Percentiles rank a stretch among this genome's conserved stretches.
Conservation (phyloP, 2,329 filamentous ascomycete genomes). For the Thielaviopsis ethacetica region DNA sequence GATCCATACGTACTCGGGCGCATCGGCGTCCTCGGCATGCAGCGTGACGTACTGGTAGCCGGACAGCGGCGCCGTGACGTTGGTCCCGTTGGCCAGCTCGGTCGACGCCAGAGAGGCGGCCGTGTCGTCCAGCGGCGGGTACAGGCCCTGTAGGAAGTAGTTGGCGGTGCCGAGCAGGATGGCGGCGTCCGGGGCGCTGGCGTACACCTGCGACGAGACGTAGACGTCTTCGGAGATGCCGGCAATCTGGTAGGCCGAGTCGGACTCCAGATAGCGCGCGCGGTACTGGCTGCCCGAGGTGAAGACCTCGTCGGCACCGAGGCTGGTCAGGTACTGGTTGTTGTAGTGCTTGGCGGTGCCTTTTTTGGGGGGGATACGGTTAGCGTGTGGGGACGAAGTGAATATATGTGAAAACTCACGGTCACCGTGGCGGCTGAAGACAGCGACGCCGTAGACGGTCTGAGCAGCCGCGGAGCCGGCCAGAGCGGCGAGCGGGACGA, state of each 20-base stretch:
- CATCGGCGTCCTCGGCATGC: constrained; percentile 18
- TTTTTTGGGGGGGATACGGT: constrained; percentile 6
- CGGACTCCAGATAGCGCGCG: constrained; percentile 13
- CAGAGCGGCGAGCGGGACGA: constrained; percentile 4
- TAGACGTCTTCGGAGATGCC: constrained; percentile 20
- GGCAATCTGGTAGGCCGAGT: constrained; percentile 18
- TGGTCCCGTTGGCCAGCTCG: constrained; percentile 19
- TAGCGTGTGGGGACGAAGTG: neutral
- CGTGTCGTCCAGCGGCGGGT: constrained; percentile 18
- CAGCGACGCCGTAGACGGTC: constrained; percentile 20
- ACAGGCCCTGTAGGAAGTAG: constrained; percentile 21
- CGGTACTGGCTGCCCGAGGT: constrained; percentile 16
- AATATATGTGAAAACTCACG: constrained; percentile 15
- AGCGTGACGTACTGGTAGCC: constrained; percentile 22
- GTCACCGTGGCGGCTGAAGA: constrained; percentile 22
- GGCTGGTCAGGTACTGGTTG: constrained; percentile 19
- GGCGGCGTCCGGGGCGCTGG: constrained; percentile 19
- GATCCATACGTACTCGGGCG: constrained; percentile 22
- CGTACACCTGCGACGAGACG: constrained; percentile 19
- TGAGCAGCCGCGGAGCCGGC: constrained; percentile 16
- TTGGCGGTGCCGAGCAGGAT: constrained; percentile 22
- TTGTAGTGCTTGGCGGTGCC: constrained; percentile 22
- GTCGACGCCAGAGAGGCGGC: constrained; percentile 16
- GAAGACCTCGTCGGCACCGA: constrained; percentile 21
- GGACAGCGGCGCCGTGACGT: constrained; percentile 17